phyloP scores from a whole-genome alignment of 306 rosid genomes.

The Prunus kanzakura region DNA sequence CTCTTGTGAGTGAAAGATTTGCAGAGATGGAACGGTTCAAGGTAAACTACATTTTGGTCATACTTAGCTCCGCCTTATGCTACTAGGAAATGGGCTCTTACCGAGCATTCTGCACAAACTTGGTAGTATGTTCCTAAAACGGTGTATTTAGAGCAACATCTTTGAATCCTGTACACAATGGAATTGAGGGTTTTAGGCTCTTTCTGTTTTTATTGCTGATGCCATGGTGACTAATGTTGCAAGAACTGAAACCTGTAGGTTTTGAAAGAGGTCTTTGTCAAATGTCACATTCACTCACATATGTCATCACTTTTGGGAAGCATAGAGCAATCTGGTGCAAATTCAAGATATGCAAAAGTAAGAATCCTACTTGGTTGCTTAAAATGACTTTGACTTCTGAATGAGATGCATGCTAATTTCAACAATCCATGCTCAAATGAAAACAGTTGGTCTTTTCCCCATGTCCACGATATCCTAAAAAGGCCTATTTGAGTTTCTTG shows the following conservation, averaged over 20 bases:
- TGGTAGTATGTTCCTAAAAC: background rate
- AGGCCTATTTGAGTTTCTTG: constrained; percentile 10
- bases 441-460: background rate
- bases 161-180: background rate
- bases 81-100: background rate
- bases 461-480: background rate
- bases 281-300: constrained; percentile 70
- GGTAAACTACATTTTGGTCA: constrained; percentile 37
- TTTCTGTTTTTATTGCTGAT: background rate
- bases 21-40: constrained; percentile 52
- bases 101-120: background rate
- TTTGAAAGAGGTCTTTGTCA: constrained; percentile 68
- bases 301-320: constrained; percentile 48
- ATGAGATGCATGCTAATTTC: background rate
- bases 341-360: constrained; percentile 66
- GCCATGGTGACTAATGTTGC: background rate
- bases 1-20: constrained; percentile 77
- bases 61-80: background rate
- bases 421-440: background rate
- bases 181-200: background rate
- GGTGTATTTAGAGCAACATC: background rate
- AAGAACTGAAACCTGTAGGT: constrained; percentile 46
- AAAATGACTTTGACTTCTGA: background rate
- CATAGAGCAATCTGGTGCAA: constrained; percentile 26
- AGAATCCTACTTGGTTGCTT: constrained; percentile 30